phyloP scores from a whole-genome alignment of 441 rosid species.

The Eutrema salsugineum region DNA sequence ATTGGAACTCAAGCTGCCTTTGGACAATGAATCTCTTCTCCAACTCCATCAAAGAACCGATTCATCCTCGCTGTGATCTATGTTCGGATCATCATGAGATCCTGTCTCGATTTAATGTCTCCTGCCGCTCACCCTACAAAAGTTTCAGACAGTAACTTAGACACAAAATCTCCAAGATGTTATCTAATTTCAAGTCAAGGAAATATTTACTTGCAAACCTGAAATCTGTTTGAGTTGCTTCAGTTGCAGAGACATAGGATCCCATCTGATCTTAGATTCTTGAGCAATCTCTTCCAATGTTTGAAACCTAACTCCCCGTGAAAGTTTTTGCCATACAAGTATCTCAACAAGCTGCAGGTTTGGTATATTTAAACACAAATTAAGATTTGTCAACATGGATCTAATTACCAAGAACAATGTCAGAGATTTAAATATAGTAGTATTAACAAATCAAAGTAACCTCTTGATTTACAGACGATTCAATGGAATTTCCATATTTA shows the following conservation, averaged over 20 bases:
- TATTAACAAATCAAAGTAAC: neutral
- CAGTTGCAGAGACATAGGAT: constrained; percentile 45
- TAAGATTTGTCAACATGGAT: neutral
- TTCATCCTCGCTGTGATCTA: constrained; percentile 35
- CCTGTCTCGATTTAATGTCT: neutral
- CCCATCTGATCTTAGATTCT: constrained; percentile 58
- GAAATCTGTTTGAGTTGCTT: constrained; percentile 36
- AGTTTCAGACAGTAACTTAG: neutral
- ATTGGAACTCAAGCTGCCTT: constrained; percentile 23
- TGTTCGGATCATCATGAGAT: neutral
- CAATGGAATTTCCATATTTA: constrained; percentile 48
- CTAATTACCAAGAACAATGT: neutral
- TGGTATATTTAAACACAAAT: neutral
- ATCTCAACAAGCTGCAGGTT: constrained; percentile 22
- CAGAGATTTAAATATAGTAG: neutral
- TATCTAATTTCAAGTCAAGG: neutral
- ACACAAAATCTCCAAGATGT: neutral
- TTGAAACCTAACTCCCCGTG: constrained; percentile 58
- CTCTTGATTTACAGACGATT: constrained; percentile 31
- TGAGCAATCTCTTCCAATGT: constrained; percentile 46
- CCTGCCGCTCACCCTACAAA: neutral
- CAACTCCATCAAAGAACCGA: constrained; percentile 26
- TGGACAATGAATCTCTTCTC: constrained; percentile 29
- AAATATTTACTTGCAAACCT: constrained; percentile 4
- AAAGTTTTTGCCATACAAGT: constrained; percentile 1